Evolutionary conservation across 306 rosid species (phyloP), one percentile per base, ranked within the genome.

Genomic region (Gynostemma pentaphyllum): DNA sequence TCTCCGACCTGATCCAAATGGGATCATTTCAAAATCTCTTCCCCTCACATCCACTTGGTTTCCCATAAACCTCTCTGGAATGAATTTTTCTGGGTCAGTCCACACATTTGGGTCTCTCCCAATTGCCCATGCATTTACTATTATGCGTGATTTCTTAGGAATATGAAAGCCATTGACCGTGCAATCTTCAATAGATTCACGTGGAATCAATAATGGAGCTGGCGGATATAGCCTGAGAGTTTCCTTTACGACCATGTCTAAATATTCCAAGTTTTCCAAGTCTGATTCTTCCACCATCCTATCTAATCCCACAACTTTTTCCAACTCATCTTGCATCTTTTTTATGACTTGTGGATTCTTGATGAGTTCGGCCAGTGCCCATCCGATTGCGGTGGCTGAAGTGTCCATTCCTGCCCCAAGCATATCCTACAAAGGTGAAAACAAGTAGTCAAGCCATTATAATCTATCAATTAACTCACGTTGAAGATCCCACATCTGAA

Each of bases 211-310:
- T 34, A 87, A 59, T 7, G 95, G 95, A 29, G 1, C 44, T 1
- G 44, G 23, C 2, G 55, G 69, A 45, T 46, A 44, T 7, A 64
- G 5, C 6, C 56, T 30, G 1, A 64, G 2, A 29, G 7, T 30
- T 16, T 66, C 70, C 5, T 66, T 66, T 0, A 49, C 11, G 5
- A 83, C 81, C 86, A 73, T 79, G 26, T 30, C 27, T 4, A 64
- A 48, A 2, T 64, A 64, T 14, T 28, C 6, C 41, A 87, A 45
- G 10, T 71, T 74, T 3, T 36, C 70, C 64, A 86, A 72, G 72
- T 86, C 82, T 42, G 84, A 73, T 75, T 83, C 90, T 28, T 77
- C 76, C 69, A 83, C 87, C 66, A 36, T 73, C 29, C 83, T 79
- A 74, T 81, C 67, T 68, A 75, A 67, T 5, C 90, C 84, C 10